A percentile compares a stretch with the other conserved stretches of the same genome.
Evolutionary conservation across 1,284 basidiomycete genomes (phyloP).

Genomic region (Meripilus lineatus): DNA sequence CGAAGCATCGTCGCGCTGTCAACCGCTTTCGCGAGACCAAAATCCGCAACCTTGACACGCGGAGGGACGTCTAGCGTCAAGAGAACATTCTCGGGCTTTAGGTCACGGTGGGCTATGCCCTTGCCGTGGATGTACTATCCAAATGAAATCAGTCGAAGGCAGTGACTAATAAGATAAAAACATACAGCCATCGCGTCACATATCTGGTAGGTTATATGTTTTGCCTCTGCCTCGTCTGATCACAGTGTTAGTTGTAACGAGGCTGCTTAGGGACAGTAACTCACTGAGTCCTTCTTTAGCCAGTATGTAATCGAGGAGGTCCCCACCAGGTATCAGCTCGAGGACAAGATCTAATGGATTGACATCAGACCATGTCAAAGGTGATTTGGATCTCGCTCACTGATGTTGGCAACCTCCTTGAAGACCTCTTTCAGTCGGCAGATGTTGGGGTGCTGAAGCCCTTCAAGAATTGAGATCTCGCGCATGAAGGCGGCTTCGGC

Average conservation of each 20-base stretch:
- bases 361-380: neutral
- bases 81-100: slow-evolving; percentile 89
- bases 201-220: slow-evolving; percentile 69
- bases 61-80: slow-evolving; percentile 64
- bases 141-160: slow-evolving; percentile 10
- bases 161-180: slow-evolving; percentile 1
- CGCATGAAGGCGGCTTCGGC: slow-evolving; percentile 47
- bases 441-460: slow-evolving; percentile 76
- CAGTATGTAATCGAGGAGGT: slow-evolving; percentile 81
- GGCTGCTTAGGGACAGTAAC: slow-evolving; percentile 24
- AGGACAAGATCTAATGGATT: slow-evolving; percentile 59
- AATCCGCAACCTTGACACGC: slow-evolving; percentile 83
- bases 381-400: slow-evolving; percentile 32
- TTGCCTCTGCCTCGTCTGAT: slow-evolving; percentile 50
- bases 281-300: slow-evolving; percentile 51
- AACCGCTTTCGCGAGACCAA: slow-evolving; percentile 87
- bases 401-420: slow-evolving; percentile 59
- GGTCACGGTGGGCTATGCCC: slow-evolving; percentile 83
- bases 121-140: slow-evolving; percentile 67
- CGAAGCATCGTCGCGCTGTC: slow-evolving; percentile 69
- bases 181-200: slow-evolving; percentile 67
- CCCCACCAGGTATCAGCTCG: slow-evolving; percentile 82
- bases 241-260: neutral
- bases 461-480: slow-evolving; percentile 78
- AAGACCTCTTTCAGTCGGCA: slow-evolving; percentile 80